phyloP scores from a whole-genome alignment of 2,329 filamentous ascomycete species.

The Arachnomyces sp. region DNA sequence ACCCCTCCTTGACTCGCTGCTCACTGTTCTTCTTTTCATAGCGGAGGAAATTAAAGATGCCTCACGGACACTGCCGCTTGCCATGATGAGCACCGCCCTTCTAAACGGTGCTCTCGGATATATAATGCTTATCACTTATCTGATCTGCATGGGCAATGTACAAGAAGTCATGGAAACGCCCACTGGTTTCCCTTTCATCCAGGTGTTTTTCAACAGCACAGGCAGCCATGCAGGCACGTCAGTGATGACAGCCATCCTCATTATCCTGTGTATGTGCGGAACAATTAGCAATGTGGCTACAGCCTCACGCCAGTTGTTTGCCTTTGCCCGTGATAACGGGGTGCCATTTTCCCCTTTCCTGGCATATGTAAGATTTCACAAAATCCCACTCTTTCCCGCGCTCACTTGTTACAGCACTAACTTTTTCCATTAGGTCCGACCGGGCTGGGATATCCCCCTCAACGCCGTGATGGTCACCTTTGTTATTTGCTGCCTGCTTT shows the following conservation, averaged over 20 bases:
- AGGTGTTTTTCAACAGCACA: conserved; percentile 39
- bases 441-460: conserved; percentile 17
- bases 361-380: conserved; percentile 16
- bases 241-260: conserved; percentile 23
- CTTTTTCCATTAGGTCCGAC: conserved; percentile 9
- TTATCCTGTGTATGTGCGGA: conserved; percentile 24
- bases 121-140: conserved; percentile 26
- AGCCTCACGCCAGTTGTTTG: conserved; percentile 25
- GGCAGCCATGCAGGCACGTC: conserved; percentile 27
- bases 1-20: too few relatives aligned
- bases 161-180: conserved; percentile 22
- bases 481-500: conserved; percentile 27
- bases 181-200: conserved; percentile 31
- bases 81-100: conserved; percentile 26
- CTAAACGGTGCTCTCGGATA: conserved; percentile 31
- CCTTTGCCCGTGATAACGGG: conserved; percentile 31
- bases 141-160: conserved; percentile 30
- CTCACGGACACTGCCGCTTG: conserved; percentile 26
- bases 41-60: conserved; percentile 34
- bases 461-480: conserved; percentile 21
- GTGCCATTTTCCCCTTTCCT: conserved; percentile 23
- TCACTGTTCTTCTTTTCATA: conserved; percentile 14
- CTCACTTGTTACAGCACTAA: conserved; percentile 5
- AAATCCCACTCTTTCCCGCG: too few relatives aligned
- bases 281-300: conserved; percentile 27